Conservation (phyloP, 1,284 basidiomycete species). For the Xanthoconium separans region DNA sequence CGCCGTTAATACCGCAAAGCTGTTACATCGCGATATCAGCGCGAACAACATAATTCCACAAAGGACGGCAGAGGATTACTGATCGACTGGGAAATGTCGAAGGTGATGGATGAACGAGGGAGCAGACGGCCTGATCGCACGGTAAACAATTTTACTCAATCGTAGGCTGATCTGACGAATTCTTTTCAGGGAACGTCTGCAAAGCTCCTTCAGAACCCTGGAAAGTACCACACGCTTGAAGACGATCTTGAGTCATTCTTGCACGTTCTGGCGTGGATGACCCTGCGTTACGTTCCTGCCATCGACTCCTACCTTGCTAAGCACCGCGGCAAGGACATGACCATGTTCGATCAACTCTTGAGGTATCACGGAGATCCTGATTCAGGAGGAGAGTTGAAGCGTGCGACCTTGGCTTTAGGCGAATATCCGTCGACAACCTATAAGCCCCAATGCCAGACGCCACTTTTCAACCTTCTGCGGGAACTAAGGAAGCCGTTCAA, state of each 20-base stretch:
- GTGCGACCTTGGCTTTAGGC: background rate
- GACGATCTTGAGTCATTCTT: background rate
- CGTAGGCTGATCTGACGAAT: background rate
- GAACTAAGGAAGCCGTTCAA: background rate
- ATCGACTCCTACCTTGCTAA: background rate
- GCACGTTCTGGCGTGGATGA: background rate
- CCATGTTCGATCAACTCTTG: background rate
- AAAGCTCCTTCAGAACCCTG: background rate
- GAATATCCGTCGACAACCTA: background rate
- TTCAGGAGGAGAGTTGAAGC: background rate
- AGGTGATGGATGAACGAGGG: background rate
- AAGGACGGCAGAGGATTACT: background rate
- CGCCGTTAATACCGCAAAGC: background rate
- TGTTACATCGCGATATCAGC: background rate
- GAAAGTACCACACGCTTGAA: background rate
- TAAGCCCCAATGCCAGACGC: background rate
- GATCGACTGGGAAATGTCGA: slow-evolving; percentile 9
- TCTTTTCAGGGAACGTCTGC: background rate
- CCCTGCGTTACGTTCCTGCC: background rate
- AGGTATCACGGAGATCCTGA: background rate
- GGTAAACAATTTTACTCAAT: background rate
- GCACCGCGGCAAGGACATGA: background rate
- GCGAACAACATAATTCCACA: slow-evolving; percentile 1
- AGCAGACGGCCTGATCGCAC: background rate
- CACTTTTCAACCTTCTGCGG: background rate